A percentile compares a stretch with the other conserved stretches of the same genome.
These are phyloP conservation scores for Cordyceps fumosorosea DNA, from an alignment of 2,329 filamentous ascomycete genomes.

Conservation along the genomic window DNA sequence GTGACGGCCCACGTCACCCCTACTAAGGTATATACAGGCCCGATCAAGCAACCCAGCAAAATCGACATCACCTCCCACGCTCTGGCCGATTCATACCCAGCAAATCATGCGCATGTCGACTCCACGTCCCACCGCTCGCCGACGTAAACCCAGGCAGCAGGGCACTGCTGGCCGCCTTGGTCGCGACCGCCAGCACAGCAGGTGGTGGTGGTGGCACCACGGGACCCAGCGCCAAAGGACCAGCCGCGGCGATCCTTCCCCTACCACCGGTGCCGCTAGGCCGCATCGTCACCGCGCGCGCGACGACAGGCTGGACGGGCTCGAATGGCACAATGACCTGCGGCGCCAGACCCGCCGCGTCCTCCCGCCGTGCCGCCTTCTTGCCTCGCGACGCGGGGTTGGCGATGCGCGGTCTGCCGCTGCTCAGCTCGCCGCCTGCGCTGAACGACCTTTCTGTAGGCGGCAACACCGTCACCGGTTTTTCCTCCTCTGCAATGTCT, in stretches of 20 bases:
- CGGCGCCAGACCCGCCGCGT: slow-evolving; percentile 44
- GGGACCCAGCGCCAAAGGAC: not conserved
- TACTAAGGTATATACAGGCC: slow-evolving; percentile 4
- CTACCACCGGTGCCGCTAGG: not conserved
- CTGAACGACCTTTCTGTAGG: not conserved
- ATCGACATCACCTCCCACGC: not conserved
- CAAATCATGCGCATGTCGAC: slow-evolving; percentile 59
- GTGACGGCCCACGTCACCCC: not conserved
- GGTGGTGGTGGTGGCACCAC: not conserved
- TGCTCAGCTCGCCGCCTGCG: not conserved
- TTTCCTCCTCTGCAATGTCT: not conserved
- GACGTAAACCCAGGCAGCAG: slow-evolving; percentile 41
- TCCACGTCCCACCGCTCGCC: slow-evolving; percentile 59
- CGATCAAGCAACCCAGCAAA: not conserved
- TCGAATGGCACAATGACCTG: slow-evolving; percentile 34
- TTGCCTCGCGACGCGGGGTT: slow-evolving; percentile 48
- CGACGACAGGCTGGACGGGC: slow-evolving; percentile 14
- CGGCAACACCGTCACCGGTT: not conserved
- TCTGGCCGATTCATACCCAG: slow-evolving; percentile 53
- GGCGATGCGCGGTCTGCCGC: slow-evolving; percentile 21
- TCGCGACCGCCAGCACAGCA: not conserved
- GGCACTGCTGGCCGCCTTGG: not conserved
- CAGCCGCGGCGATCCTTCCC: not conserved
- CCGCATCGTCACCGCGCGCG: not conserved
- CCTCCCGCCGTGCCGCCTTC: slow-evolving; percentile 45